Evolutionary conservation across 495 filamentous ascomycete species (phyloP), one percentile per base, ranked within the genome.

Genomic region (Tricharina praecox): DNA sequence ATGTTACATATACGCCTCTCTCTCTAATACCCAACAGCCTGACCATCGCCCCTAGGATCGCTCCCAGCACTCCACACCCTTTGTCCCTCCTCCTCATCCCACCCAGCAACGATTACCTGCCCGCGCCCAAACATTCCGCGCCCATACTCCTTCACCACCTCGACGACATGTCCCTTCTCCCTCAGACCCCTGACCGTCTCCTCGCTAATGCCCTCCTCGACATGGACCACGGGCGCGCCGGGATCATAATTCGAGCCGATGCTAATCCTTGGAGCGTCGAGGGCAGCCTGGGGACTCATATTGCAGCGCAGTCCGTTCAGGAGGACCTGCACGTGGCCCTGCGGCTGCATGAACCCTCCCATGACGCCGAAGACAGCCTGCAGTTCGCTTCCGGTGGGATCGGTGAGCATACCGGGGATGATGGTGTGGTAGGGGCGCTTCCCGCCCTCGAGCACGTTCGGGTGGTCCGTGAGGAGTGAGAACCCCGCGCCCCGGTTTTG

Each of bases 381-480:
- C 48, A 97, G 64, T 1, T 46, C 26, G 11, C 45, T 45, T 1
- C 19, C 39, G 21, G 65, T 68, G 1, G 74, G 58, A 50, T 85
- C 81, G 2, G 90, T 96, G 38, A 90, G 73, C 62, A 95, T 71
- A 0, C 82, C 87, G 0, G 90, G 87, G 58, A 97, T 97, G 63
- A 97, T 96, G 45, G 90, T 97, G 60, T 96, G 92, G 62, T 95
- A 97, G 0, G 90, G 92, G 15, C 90, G 63, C 66, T 96, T 96
- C n/a, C 72, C 61, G 0, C 85, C 83, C 2, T 74, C 83, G 26
- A 88, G 66, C 8, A 66, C 71, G 54, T 97, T 95, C 1, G 87
- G 85, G 58, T 92, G 85, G 11, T 64, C 64, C 0, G 65, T 54
- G 25, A 69, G 58, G 1, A 97, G 69, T 0, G 67, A 67, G 68